phyloP scores from a whole-genome alignment of 2,329 filamentous ascomycete species.

The Aspergillus sp. region DNA sequence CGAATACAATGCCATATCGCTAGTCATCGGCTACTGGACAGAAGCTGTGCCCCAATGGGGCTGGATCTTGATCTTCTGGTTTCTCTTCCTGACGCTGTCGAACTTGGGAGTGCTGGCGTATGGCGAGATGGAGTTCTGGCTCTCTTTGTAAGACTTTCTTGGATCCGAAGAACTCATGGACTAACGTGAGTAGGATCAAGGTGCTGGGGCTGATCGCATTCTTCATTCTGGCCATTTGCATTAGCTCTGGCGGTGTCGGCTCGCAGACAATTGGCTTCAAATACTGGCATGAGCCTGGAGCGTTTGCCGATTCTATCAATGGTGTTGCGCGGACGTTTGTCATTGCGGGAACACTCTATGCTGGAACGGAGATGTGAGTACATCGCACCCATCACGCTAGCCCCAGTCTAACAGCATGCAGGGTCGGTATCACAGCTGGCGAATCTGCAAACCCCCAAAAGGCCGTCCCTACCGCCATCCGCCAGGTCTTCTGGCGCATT shows the following conservation, averaged over 20 bases:
- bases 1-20: constrained; percentile 48
- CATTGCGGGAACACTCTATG: constrained; percentile 33
- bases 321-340: constrained; percentile 37
- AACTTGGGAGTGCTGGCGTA: constrained; percentile 47
- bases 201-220: constrained; percentile 31
- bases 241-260: constrained; percentile 33
- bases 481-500: constrained; percentile 43
- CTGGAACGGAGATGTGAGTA: constrained; percentile 33
- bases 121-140: constrained; percentile 53
- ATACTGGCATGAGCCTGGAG: constrained; percentile 37
- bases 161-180: too few relatives aligned
- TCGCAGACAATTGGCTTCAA: constrained; percentile 32
- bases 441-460: constrained; percentile 43
- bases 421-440: constrained; percentile 37
- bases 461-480: constrained; percentile 46
- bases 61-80: constrained; percentile 50
- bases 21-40: constrained; percentile 48
- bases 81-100: constrained; percentile 42
- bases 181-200: constrained; percentile 28
- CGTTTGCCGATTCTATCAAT: constrained; percentile 35
- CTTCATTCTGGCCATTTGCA: constrained; percentile 34
- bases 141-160: constrained; percentile 29
- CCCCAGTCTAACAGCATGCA: constrained; percentile 11
- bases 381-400: not conserved
- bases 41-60: constrained; percentile 45